Evolutionary conservation across 106 monocot genomes (phyloP).

Genomic region (Platanthera zijinensis): DNA sequence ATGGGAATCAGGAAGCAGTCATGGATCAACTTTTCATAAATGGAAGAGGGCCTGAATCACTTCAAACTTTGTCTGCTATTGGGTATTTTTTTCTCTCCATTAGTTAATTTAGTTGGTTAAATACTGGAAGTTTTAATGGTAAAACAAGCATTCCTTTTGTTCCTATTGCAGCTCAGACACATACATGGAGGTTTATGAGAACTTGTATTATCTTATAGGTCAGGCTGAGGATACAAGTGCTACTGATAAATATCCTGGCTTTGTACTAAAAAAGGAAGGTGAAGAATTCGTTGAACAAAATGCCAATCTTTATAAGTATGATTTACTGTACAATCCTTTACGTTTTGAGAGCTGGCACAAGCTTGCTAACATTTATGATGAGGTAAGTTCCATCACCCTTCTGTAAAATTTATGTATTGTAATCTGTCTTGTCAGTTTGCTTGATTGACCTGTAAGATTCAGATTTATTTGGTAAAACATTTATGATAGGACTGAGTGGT

Average conservation of each 20-base stretch:
- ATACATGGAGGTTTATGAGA: slow-evolving; percentile 82
- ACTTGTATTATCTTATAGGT: slow-evolving; percentile 80
- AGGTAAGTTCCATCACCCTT: slow-evolving; percentile 28
- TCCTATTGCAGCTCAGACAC: slow-evolving; percentile 38
- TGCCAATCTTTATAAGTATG: slow-evolving; percentile 90
- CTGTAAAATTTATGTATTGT: neutral
- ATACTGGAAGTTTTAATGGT: neutral
- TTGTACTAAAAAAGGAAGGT: slow-evolving; percentile 91
- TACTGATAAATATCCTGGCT: slow-evolving; percentile 86
- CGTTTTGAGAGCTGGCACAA: slow-evolving; percentile 99
- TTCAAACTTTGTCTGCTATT: slow-evolving; percentile 27
- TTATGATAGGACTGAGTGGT: neutral
- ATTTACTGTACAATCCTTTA: slow-evolving; percentile 83
- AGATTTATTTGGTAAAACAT: neutral
- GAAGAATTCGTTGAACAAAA: slow-evolving; percentile 95
- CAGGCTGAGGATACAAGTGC: slow-evolving; percentile 96
- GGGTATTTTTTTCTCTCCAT: slow-evolving; percentile 31
- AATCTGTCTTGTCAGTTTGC: neutral
- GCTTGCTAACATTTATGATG: slow-evolving; percentile 98
- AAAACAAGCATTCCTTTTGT: neutral
- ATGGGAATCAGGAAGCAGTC: slow-evolving; percentile 36
- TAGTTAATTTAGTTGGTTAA: neutral
- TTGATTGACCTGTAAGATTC: neutral
- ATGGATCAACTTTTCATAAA: slow-evolving; percentile 47
- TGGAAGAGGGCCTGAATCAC: slow-evolving; percentile 24